These are phyloP conservation scores for Aspergillus diversus DNA, from an alignment of 495 filamentous ascomycete species.

Conservation along the genomic window DNA sequence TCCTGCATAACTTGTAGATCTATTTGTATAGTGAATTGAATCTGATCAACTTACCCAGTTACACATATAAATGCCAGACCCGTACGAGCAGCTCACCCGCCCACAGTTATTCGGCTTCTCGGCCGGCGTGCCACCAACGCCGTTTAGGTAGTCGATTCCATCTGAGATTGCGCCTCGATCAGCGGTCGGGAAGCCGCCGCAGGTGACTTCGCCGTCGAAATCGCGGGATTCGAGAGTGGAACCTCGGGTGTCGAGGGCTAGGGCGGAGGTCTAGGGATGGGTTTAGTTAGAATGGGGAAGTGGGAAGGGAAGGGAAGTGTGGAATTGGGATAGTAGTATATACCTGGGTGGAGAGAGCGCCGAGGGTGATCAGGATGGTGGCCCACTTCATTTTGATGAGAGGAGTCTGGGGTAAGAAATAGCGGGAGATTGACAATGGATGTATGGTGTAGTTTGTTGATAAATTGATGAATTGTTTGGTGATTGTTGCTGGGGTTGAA, in stretches of 20 bases:
- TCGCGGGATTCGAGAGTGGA: not conserved
- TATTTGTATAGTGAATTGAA: not conserved
- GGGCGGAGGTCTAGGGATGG: not conserved
- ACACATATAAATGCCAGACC: not conserved
- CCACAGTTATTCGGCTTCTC: not conserved
- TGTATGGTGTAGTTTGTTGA: too few relatives aligned
- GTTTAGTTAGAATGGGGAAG: not conserved
- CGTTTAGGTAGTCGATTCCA: slow-evolving; percentile 4
- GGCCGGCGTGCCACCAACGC: not conserved
- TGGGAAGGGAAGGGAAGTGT: too few relatives aligned
- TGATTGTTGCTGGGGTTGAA: not conserved
- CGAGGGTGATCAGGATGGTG: not conserved
- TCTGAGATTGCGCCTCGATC: not conserved
- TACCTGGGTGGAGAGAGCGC: not conserved
- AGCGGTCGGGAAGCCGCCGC: not conserved
- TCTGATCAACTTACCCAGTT: slow-evolving; percentile 5
- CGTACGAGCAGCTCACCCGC: slow-evolving; percentile 3
- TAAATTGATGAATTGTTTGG: not conserved
- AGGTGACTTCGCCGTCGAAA: not conserved
- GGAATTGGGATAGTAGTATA: too few relatives aligned
- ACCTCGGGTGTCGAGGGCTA: not conserved
- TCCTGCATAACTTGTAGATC: not conserved
- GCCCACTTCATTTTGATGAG: not conserved
- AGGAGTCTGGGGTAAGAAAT: not conserved
- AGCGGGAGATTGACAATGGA: not conserved